phyloP scores from a whole-genome alignment of 2,329 filamentous ascomycete genomes.

The Ilyonectria sp. region DNA sequence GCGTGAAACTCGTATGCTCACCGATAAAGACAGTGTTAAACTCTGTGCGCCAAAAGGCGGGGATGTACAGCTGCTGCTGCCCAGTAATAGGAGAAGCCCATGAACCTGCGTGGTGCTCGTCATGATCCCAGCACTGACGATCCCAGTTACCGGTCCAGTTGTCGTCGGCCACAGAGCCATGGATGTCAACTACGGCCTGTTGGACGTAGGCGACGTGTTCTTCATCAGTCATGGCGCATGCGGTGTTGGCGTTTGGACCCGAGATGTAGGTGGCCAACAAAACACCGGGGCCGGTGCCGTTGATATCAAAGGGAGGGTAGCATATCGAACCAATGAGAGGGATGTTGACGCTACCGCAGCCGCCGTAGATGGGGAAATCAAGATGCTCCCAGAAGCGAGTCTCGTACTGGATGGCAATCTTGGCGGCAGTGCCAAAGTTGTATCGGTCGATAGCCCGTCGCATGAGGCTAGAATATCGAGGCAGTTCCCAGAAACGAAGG shows the following conservation, averaged over 20 bases:
- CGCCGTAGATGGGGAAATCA: constrained; percentile 55
- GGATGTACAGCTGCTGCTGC: constrained; percentile 72
- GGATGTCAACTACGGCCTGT: constrained; percentile 31
- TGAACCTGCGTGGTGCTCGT: constrained; percentile 70
- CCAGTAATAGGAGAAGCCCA: constrained; percentile 67
- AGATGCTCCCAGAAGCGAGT: constrained; percentile 59
- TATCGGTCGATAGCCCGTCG: constrained; percentile 46
- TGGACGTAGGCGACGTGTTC: constrained; percentile 43
- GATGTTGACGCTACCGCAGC: constrained; percentile 51
- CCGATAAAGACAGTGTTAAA: constrained; percentile 55
- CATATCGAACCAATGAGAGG: constrained; percentile 39
- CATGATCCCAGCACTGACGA: constrained; percentile 71
- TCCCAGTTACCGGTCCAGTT: constrained; percentile 72
- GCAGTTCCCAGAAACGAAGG: constrained; percentile 55
- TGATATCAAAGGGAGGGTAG: constrained; percentile 39
- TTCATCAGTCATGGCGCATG: constrained; percentile 37
- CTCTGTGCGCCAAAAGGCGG: constrained; percentile 73
- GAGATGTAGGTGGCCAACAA: constrained; percentile 42
- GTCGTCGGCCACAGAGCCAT: constrained; percentile 61
- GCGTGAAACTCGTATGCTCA: constrained; percentile 65
- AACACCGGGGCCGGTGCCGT: constrained; percentile 37
- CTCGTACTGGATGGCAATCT: constrained; percentile 70
- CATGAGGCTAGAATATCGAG: constrained; percentile 51
- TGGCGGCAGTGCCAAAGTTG: constrained; percentile 47
- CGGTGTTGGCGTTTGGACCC: constrained; percentile 35